These are phyloP conservation scores for Psophocarpus tetragonolobus DNA, from an alignment of 306 rosid species.

Conservation along the genomic window DNA sequence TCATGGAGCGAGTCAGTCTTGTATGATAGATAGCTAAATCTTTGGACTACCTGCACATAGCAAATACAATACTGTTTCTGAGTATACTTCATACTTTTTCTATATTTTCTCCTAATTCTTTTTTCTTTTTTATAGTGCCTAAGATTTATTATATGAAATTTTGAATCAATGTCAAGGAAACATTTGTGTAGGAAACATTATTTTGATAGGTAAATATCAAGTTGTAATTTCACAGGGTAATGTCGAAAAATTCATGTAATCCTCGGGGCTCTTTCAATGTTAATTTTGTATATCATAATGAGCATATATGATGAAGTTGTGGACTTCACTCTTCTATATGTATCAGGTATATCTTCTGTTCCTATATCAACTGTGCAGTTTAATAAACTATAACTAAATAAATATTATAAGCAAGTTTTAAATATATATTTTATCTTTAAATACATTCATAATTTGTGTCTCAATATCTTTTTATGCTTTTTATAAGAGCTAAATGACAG, in stretches of 20 bases:
- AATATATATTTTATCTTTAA: too few species aligned
- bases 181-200: slow-evolving; percentile 37
- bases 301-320: too few species aligned
- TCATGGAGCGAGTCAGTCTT: slow-evolving; percentile 83
- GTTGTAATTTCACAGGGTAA: slow-evolving; percentile 19
- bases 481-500: too few species aligned
- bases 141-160: slow-evolving; percentile 29
- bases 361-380: too few species aligned
- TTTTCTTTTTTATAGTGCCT: not conserved
- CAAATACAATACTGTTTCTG: slow-evolving; percentile 31
- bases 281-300: too few species aligned
- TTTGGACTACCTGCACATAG: slow-evolving; percentile 38
- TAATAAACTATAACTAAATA: too few species aligned
- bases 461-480: too few species aligned
- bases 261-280: not conserved
- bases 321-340: too few species aligned
- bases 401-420: too few species aligned
- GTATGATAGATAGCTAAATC: slow-evolving; percentile 62
- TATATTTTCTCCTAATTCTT: slow-evolving; percentile 10
- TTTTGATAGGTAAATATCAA: slow-evolving; percentile 26
- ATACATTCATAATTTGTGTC: too few species aligned
- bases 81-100: slow-evolving; percentile 38
- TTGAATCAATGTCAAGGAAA: slow-evolving; percentile 26
- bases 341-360: too few species aligned
- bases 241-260: not conserved